Percentiles rank a stretch among this genome's conserved stretches.
Conservation (phyloP, 805 yeast genomes). For the Yamadazyma endophytica region DNA sequence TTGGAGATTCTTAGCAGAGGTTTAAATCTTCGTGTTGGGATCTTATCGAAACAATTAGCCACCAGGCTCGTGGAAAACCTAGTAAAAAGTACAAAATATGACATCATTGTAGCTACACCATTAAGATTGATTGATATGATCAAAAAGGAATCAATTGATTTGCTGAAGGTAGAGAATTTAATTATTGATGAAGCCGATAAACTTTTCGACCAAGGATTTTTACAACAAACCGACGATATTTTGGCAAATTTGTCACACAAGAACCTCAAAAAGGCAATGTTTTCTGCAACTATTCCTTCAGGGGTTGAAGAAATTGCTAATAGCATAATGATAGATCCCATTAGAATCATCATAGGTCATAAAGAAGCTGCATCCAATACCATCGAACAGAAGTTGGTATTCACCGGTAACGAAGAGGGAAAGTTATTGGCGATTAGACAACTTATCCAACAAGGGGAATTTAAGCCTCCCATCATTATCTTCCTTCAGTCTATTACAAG, state of each 20-base stretch:
- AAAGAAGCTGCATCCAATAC: conserved; percentile 87
- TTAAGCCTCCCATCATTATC: conserved; percentile 88
- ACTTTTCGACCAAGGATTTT: conserved; percentile 79
- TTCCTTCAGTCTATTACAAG: conserved; percentile 89
- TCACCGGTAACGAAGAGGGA: conserved; percentile 94
- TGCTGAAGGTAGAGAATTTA: conserved; percentile 65
- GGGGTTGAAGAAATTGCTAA: conserved; percentile 86
- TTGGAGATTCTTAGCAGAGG: conserved; percentile 56
- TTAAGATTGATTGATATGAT: conserved; percentile 78
- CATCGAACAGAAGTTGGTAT: conserved; percentile 79
- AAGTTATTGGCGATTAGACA: conserved; percentile 88
- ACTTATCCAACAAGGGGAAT: conserved; percentile 75
- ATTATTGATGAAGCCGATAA: conserved; percentile 96
- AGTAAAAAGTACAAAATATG: conserved; percentile 61
- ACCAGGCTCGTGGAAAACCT: conserved; percentile 61
- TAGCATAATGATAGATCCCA: conserved; percentile 78
- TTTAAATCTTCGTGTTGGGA: conserved; percentile 53
- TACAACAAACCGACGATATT: conserved; percentile 87
- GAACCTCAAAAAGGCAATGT: conserved; percentile 67
- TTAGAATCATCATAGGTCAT: conserved; percentile 85
- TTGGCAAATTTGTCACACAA: conserved; percentile 51
- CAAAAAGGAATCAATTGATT: conserved; percentile 53
- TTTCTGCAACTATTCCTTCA: conserved; percentile 94
- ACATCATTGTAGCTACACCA: conserved; percentile 84
- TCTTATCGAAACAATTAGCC: conserved; percentile 69